Evolutionary conservation across 75 land plant species (phyloP).

Genomic region (Sequoiadendron giganteum): DNA sequence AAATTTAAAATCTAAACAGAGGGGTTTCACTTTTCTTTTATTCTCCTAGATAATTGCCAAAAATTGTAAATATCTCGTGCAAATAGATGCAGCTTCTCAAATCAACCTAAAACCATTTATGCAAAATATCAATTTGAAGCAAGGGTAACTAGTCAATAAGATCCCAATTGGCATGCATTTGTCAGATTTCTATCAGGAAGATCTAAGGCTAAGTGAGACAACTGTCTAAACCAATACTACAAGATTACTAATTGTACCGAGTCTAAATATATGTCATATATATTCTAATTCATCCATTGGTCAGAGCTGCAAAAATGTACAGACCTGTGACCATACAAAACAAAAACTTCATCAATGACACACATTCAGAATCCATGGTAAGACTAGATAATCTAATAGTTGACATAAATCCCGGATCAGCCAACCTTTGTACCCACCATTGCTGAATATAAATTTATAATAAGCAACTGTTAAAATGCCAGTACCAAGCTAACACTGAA

Average conservation of each 20-base stretch:
- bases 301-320: not conserved
- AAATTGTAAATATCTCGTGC: not conserved
- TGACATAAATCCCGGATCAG: not conserved
- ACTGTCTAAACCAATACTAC: not conserved
- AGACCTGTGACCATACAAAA: not conserved
- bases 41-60: not conserved
- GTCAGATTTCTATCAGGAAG: not conserved
- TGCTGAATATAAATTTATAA: not conserved
- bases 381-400: not conserved
- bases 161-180: too few species aligned
- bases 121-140: not conserved
- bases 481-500: not conserved
- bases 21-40: not conserved
- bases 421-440: not conserved
- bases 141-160: not conserved
- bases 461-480: not conserved
- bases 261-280: not conserved
- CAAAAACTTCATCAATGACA: not conserved
- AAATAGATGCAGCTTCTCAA: not conserved
- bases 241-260: not conserved
- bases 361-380: not conserved
- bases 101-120: not conserved
- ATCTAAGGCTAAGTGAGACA: not conserved
- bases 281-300: too few species aligned
- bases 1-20: too few species aligned